A percentile compares a stretch with the other conserved stretches of the same genome.
These are phyloP conservation scores for Citrus cavaleriei DNA, from an alignment of 345 rosid genomes.

Conservation along the genomic window DNA sequence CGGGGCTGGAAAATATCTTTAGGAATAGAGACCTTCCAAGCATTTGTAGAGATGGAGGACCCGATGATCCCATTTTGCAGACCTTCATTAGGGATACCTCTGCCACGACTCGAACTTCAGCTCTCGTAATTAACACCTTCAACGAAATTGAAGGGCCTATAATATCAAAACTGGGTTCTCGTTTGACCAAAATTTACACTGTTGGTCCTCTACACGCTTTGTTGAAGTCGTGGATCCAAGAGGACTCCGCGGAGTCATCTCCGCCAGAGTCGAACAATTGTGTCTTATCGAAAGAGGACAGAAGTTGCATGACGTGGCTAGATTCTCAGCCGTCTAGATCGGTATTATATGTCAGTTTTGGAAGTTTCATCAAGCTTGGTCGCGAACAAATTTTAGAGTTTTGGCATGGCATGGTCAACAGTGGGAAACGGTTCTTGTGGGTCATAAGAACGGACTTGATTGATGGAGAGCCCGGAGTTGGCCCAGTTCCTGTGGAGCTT, in stretches of 20 bases:
- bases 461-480: neutral
- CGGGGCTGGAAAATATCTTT: neutral
- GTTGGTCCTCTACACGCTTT: conserved; percentile 33
- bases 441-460: conserved; percentile 11
- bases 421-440: conserved; percentile 25
- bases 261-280: conserved; percentile 11
- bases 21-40: neutral
- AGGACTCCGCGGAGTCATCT: neutral
- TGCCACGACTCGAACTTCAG: neutral
- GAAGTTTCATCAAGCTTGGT: conserved; percentile 3
- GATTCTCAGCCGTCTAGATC: conserved; percentile 10
- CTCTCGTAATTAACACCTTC: neutral
- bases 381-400: conserved; percentile 17
- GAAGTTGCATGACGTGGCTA: conserved; percentile 21
- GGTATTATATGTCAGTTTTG: conserved; percentile 25
- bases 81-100: neutral
- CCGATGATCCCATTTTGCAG: neutral
- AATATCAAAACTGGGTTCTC: neutral
- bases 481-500: neutral
- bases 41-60: neutral
- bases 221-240: neutral
- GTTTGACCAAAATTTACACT: conserved; percentile 17
- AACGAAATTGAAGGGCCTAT: neutral
- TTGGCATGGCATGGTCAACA: conserved; percentile 19
- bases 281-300: conserved; percentile 10